phyloP scores from a whole-genome alignment of 176 grass and related monocot genomes.

The Eremochloa ophiuroides region DNA sequence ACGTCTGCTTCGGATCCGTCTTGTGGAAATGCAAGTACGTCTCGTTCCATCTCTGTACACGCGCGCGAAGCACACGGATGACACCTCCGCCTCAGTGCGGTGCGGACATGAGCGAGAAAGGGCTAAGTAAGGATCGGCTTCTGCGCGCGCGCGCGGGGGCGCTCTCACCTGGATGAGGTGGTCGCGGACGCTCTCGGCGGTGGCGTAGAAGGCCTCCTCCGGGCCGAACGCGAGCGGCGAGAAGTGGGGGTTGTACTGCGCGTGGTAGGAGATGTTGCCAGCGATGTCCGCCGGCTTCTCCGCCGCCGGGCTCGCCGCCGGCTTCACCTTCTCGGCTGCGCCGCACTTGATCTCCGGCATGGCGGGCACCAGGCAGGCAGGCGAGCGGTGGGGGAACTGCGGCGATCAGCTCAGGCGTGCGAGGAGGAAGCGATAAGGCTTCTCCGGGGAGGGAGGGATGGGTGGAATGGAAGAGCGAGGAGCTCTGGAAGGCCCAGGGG shows the following conservation, averaged over 20 bases:
- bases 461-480: not conserved
- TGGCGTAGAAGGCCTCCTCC: conserved; percentile 88
- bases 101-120: not conserved
- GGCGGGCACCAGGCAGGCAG: conserved; percentile 3
- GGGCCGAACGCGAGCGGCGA: conserved; percentile 71
- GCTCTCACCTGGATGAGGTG: conserved; percentile 69
- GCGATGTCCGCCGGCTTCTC: conserved; percentile 66
- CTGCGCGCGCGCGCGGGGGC: not conserved
- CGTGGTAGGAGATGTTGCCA: conserved; percentile 80
- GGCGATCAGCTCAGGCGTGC: not conserved
- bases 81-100: not conserved
- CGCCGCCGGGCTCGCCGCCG: conserved; percentile 57
- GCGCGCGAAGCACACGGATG: conserved; percentile 5
- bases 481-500: conserved; percentile 1
- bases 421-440: conserved; percentile 11
- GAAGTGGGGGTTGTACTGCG: conserved; percentile 75
- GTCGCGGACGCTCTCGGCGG: conserved; percentile 86
- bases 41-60: conserved; percentile 83
- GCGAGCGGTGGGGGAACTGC: conserved; percentile 23
- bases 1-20: conserved; percentile 96
- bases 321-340: conserved; percentile 49
- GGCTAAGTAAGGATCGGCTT: not conserved
- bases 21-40: conserved; percentile 95
- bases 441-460: not conserved
- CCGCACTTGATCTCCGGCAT: conserved; percentile 36